phyloP scores from a whole-genome alignment of 2,329 filamentous ascomycete species.

The Fusarium nematophilum region DNA sequence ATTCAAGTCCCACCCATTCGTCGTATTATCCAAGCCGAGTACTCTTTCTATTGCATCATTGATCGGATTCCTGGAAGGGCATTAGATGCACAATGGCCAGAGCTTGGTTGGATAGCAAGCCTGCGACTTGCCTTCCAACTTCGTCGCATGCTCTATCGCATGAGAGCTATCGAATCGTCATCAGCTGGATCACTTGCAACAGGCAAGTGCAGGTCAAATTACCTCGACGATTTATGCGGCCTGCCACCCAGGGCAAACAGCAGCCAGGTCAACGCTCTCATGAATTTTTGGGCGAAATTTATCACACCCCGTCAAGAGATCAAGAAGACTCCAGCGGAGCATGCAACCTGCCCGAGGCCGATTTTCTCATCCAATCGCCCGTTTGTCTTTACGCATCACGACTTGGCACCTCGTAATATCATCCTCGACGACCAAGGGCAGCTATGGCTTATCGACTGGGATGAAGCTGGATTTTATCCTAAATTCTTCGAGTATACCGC shows the following conservation, averaged over 20 bases:
- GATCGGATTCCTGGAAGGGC: constrained; percentile 13
- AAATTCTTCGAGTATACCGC: constrained; percentile 17
- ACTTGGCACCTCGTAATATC: constrained; percentile 26
- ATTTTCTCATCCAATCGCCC: background rate
- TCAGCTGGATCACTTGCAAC: constrained; percentile 19
- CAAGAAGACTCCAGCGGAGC: constrained; percentile 13
- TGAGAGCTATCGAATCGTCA: constrained; percentile 12
- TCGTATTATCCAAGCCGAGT: constrained; percentile 5
- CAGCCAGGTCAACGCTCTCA: background rate
- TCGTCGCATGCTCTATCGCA: constrained; percentile 10
- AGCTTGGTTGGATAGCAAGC: constrained; percentile 16
- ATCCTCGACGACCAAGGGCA: constrained; percentile 7
- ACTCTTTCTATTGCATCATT: constrained; percentile 19
- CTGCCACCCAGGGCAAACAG: constrained; percentile 13
- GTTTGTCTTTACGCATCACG: constrained; percentile 20
- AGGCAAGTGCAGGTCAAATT: constrained; percentile 20
- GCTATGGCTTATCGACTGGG: constrained; percentile 31
- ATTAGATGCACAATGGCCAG: constrained; percentile 10
- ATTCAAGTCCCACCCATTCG: constrained; percentile 14
- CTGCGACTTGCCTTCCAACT: constrained; percentile 24
- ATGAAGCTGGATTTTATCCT: constrained; percentile 26
- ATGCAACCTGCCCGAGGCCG: background rate
- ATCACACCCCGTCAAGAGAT: constrained; percentile 2
- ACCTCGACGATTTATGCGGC: constrained; percentile 17
- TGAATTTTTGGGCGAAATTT: constrained; percentile 17